Conservation (phyloP, 306 rosid species). For the Ormosia emarginata region DNA sequence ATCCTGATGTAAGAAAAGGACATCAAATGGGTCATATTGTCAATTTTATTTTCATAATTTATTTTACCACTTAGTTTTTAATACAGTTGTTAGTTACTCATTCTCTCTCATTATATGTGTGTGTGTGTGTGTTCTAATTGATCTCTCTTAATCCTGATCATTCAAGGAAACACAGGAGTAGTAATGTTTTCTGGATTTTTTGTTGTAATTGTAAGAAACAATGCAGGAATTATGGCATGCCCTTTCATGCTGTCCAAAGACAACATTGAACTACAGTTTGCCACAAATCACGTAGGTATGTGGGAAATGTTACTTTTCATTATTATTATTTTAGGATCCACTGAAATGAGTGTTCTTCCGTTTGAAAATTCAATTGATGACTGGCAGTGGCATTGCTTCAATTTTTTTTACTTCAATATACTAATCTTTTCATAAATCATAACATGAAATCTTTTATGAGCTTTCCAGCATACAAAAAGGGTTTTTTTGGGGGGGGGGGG, state of each 20-base stretch:
- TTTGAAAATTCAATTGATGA: background rate
- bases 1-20: slow-evolving; percentile 72
- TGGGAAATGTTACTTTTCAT: background rate
- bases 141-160: slow-evolving; percentile 4
- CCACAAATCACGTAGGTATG: slow-evolving; percentile 82
- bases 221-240: slow-evolving; percentile 91
- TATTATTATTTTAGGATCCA: background rate
- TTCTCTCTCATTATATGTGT: background rate
- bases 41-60: background rate
- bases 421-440: background rate
- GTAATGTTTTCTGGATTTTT: slow-evolving; percentile 35
- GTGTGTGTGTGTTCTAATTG: background rate
- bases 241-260: slow-evolving; percentile 78
- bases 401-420: background rate
- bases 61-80: background rate
- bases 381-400: background rate
- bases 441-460: background rate
- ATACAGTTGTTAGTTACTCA: background rate
- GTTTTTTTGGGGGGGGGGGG: background rate
- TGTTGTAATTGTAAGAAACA: slow-evolving; percentile 60
- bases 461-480: background rate
- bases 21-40: background rate
- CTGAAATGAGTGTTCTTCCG: background rate
- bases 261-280: slow-evolving; percentile 84
- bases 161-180: slow-evolving; percentile 6